Percentiles rank a stretch among this genome's conserved stretches.
Evolutionary conservation across 495 filamentous ascomycete genomes (phyloP).

Genomic region (Amorphotheca resinae): DNA sequence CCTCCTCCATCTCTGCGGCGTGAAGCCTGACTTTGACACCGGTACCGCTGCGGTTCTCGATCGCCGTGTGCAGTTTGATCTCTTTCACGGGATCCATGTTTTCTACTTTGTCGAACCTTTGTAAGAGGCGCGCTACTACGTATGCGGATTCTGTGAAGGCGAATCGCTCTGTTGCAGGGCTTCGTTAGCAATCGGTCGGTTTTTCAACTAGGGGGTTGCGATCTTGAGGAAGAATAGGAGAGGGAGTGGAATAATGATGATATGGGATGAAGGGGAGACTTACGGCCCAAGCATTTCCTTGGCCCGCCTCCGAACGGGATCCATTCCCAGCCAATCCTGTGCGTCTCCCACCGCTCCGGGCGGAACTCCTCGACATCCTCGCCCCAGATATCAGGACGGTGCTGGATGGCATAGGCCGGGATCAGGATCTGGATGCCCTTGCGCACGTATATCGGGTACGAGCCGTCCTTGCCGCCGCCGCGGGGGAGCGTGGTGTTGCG

Average conservation of each 20-base stretch:
- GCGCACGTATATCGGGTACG: slow-evolving; percentile 30
- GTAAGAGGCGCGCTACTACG: slow-evolving; percentile 30
- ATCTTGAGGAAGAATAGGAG: neutral
- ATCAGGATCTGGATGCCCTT: slow-evolving; percentile 37
- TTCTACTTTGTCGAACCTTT: slow-evolving; percentile 30
- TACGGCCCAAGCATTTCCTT: slow-evolving; percentile 21
- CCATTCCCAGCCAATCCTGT: slow-evolving; percentile 15
- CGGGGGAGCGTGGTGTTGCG: slow-evolving; percentile 35
- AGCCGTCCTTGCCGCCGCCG: slow-evolving; percentile 38
- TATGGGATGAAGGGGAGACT: slow-evolving; percentile 18
- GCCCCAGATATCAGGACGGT: slow-evolving; percentile 26
- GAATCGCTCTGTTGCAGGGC: slow-evolving; percentile 27
- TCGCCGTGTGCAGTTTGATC: slow-evolving; percentile 31
- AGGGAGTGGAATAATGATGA: no score
- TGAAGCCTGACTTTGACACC: slow-evolving; percentile 30
- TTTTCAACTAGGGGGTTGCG: no score
- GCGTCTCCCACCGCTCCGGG: slow-evolving; percentile 16
- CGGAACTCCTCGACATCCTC: slow-evolving; percentile 22
- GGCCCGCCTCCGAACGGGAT: slow-evolving; percentile 13
- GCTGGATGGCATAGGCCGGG: slow-evolving; percentile 34
- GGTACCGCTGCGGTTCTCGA: slow-evolving; percentile 35
- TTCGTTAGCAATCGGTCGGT: no score
- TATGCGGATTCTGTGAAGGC: slow-evolving; percentile 32
- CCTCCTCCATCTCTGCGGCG: no score
- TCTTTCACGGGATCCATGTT: slow-evolving; percentile 24